Base-by-base conservation (phyloP, 164 flowering plant species). In the Warburgia ugandensis region DNA sequence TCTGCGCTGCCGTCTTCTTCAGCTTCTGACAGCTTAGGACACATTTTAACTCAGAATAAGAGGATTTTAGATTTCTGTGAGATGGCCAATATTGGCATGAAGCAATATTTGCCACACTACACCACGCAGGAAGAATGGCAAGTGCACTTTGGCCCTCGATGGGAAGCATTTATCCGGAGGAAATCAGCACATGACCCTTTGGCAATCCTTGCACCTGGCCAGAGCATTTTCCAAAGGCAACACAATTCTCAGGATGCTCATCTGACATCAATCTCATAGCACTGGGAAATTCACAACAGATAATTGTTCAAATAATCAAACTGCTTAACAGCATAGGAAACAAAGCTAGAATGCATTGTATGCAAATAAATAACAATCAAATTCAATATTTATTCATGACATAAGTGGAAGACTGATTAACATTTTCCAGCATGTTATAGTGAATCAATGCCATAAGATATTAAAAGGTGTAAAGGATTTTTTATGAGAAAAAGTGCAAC, bases 141-240 rank as follows among this genome's bases (percentile, higher is more conserved):
- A 66, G 62, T 73, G 47, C 98, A 92, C 63, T 92, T 83, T 35
- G 91, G 91, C 14, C 44, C 68, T n/a, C 57, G 42, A 22, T 92
- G 98, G 98, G 76, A 77, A 55, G 60, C 41, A 13, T 77, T 92
- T 37, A 60, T 66, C 29, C 60, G 70, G 67, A 80, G 85, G 50
- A 92, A 92, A 70, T 54, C 56, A 29, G 59, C 59, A 10, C 86
- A 85, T 62, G 98, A 92, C 68, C 96, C 96, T 28, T 55, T 80
- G 47, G 84, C 86, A 30, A 80, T 88, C 30, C 87, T 92, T 54
- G 84, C 85, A 50, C 96, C 98, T 4, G 95, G 95, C 1, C 98
- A 92, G 22, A 77, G 77, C 67, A 85, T 92, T 40, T 92, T 92
- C 71, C 70, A 56, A 47, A 69, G 66, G 69, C 62, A 49, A 68